Conservation (phyloP, 148 eudicot genomes). For the Nepenthes gracilis region DNA sequence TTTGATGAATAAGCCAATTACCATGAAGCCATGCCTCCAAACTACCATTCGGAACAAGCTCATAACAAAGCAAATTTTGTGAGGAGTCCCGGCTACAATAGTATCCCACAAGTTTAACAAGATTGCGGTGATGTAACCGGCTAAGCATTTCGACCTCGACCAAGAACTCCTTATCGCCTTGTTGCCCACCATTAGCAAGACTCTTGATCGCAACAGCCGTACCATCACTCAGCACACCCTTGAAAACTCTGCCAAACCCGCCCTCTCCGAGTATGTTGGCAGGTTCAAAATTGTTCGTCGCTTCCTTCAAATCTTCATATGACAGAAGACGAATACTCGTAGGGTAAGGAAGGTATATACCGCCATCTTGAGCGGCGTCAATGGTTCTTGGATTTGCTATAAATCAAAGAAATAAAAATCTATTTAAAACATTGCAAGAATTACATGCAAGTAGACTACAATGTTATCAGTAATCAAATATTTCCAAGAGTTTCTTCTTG, state of each 20-base stretch:
- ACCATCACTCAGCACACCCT: conserved; percentile 83
- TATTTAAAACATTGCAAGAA: neutral
- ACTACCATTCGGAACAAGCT: conserved; percentile 95
- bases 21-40: conserved; percentile 97
- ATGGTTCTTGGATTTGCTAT: conserved; percentile 44
- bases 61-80: conserved; percentile 85
- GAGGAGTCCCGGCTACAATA: conserved; percentile 73
- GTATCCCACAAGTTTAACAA: conserved; percentile 94
- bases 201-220: conserved; percentile 92
- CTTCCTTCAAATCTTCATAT: conserved; percentile 84
- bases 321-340: conserved; percentile 77
- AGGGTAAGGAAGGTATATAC: conserved; percentile 64
- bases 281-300: conserved; percentile 79
- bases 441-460: neutral
- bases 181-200: conserved; percentile 84
- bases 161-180: conserved; percentile 84
- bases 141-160: conserved; percentile 99
- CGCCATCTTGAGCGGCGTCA: conserved; percentile 45
- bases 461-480: neutral
- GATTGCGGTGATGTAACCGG: conserved; percentile 92
- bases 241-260: conserved; percentile 89
- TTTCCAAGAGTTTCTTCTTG: too few species aligned
- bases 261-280: conserved; percentile 89
- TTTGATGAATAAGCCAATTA: conserved; percentile 14
- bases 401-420: neutral